Evolutionary conservation across 2,329 filamentous ascomycete genomes (phyloP), one percentile per base, ranked within the genome.

Genomic region (Cryphonectria nitschkei): DNA sequence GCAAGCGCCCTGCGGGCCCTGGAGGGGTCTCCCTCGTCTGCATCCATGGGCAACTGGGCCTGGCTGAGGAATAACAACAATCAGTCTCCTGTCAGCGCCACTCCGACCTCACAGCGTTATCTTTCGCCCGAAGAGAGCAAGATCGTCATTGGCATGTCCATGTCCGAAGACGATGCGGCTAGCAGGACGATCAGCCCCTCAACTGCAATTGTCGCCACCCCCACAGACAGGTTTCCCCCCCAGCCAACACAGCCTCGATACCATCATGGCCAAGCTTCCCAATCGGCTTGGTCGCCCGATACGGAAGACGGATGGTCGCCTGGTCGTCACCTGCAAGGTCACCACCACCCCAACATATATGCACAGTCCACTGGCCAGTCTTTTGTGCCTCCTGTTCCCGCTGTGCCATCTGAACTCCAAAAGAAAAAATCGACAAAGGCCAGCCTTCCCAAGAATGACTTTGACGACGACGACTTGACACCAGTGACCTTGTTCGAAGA

Each of bases 401-500:
- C 81, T 11, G 79, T 92, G 11, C 89, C 88, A n/a, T 76, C 79
- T 41, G 79, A 77, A 64, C 81, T 84, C 71, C 81, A 80, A 62
- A 78, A 71, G 26, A 81, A 80, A 61, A 79, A 71, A 22, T 65
- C 71, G 39, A 63, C 78, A 69, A 80, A 79, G 41, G 71, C 71
- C 52, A 73, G 62, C 39, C 46, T 69, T 8, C 67, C 67, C 13
- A 66, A 39, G 19, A 54, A 39, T 64, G 84, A 84, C 52, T 84
- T 88, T n/a, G 84, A 87, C 2, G 85, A 88, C 29, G 81, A 83
- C 32, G 81, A 80, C 73, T 80, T 81, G 54, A 91, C 89, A 0
- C 88, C 89, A 0, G 88, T 85, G 70, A 93, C 91, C 0, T 82
- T 92, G 1, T 93, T 93, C 74, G 91, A 93, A 76, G 91, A 93